Conservation (phyloP, 768 basidiomycete species). For the Pleurotus djamor region DNA sequence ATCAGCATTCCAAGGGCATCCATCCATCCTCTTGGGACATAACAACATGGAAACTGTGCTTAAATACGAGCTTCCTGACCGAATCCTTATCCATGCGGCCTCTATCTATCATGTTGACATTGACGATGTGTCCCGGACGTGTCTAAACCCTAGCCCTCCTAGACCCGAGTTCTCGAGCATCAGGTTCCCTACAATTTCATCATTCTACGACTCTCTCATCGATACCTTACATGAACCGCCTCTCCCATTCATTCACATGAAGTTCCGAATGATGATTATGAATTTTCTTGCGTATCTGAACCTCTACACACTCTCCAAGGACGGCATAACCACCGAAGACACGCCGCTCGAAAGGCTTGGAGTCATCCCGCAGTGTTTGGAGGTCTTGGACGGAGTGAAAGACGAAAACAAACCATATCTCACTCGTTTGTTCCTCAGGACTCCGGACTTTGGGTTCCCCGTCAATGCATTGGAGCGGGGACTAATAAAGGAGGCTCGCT, state of each 20-base stretch:
- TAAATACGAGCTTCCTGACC: constrained; percentile 5
- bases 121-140: constrained; percentile 10
- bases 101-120: constrained; percentile 11
- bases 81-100: constrained; percentile 12
- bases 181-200: constrained; percentile 11
- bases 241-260: not conserved
- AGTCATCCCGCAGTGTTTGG: not conserved
- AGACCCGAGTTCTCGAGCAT: not conserved
- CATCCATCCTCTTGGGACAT: not conserved
- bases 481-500: not conserved
- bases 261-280: not conserved
- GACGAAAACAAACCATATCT: not conserved
- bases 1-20: not conserved
- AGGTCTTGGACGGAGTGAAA: not conserved
- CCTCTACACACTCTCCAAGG: not conserved
- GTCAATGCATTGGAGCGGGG: not conserved
- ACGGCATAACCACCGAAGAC: not conserved
- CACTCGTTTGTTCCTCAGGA: not conserved
- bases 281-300: not conserved
- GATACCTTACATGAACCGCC: not conserved
- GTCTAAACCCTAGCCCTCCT: constrained; percentile 11
- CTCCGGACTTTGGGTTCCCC: not conserved
- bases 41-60: not conserved
- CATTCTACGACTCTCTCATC: constrained; percentile 6
- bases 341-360: not conserved